phyloP scores from a whole-genome alignment of 306 rosid species.

The Citrullus mucosospermus region DNA sequence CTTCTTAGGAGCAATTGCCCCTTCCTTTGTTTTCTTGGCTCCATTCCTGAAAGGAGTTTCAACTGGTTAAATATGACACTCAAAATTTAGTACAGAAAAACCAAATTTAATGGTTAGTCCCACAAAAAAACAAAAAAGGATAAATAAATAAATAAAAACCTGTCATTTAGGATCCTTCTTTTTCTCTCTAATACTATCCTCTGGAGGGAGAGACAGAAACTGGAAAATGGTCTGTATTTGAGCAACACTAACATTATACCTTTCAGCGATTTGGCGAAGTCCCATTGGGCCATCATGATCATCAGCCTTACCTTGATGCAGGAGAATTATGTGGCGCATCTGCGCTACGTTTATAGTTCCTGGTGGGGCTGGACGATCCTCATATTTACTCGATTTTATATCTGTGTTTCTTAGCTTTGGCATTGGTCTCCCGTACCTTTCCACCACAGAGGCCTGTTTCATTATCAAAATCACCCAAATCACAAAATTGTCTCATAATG shows the following conservation, averaged over 20 bases:
- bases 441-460: slow-evolving; percentile 63
- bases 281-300: slow-evolving; percentile 69
- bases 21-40: not conserved
- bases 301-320: slow-evolving; percentile 73
- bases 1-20: not conserved
- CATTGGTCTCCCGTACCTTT: slow-evolving; percentile 55
- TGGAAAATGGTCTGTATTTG: slow-evolving; percentile 51
- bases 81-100: not conserved
- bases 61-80: not conserved
- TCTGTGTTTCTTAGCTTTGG: slow-evolving; percentile 66
- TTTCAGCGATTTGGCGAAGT: slow-evolving; percentile 50
- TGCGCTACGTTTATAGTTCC: slow-evolving; percentile 75
- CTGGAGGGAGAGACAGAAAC: slow-evolving; percentile 66
- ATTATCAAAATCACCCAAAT: not conserved
- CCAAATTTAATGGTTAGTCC: not conserved
- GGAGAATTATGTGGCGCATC: slow-evolving; percentile 59
- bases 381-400: slow-evolving; percentile 50
- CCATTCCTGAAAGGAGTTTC: not conserved
- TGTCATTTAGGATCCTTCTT: slow-evolving; percentile 9
- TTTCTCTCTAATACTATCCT: slow-evolving; percentile 28
- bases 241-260: slow-evolving; percentile 28
- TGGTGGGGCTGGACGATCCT: slow-evolving; percentile 44
- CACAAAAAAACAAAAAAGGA: not conserved
- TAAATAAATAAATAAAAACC: not conserved
- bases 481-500: not conserved